A percentile compares a stretch with the other conserved stretches of the same genome.
Evolutionary conservation across 208 protist species (phyloP).

Genomic region (Acanthamoeba triangularis): DNA sequence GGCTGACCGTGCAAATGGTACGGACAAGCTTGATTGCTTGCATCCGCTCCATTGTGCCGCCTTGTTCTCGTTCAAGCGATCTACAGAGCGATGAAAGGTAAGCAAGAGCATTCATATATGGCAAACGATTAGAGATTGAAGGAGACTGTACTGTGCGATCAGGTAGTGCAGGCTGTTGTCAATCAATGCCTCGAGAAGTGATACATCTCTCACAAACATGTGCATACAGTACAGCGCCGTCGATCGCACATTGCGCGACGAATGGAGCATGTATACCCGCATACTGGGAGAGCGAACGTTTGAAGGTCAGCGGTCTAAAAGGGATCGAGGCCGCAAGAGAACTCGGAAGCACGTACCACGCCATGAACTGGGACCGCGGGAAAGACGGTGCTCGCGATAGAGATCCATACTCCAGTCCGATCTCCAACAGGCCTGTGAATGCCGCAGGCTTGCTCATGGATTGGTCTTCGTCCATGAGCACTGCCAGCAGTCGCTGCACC

Average conservation of each 20-base stretch:
- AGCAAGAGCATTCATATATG: too few relatives aligned
- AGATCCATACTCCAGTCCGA: neutral
- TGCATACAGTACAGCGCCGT: conserved; percentile 38
- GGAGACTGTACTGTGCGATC: conserved; percentile 1
- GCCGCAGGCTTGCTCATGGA: conserved; percentile 13
- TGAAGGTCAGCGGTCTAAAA: neutral
- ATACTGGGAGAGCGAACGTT: conserved; percentile 19
- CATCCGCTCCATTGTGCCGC: conserved; percentile 7
- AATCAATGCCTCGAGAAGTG: neutral
- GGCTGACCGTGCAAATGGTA: neutral
- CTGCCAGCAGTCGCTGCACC: neutral
- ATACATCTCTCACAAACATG: neutral
- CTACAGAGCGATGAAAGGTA: neutral
- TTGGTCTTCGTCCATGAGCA: neutral
- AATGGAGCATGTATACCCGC: conserved; percentile 19
- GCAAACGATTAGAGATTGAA: neutral
- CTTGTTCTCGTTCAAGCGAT: neutral
- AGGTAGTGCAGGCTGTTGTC: conserved; percentile 40
- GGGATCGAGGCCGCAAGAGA: neutral
- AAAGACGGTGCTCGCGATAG: neutral
- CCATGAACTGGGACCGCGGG: neutral
- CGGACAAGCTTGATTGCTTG: conserved; percentile 46
- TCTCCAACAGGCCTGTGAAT: conserved; percentile 2
- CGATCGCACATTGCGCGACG: neutral
- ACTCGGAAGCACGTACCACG: neutral